Conservation (phyloP, 2,329 filamentous ascomycete genomes). For the Botrytis porri region DNA sequence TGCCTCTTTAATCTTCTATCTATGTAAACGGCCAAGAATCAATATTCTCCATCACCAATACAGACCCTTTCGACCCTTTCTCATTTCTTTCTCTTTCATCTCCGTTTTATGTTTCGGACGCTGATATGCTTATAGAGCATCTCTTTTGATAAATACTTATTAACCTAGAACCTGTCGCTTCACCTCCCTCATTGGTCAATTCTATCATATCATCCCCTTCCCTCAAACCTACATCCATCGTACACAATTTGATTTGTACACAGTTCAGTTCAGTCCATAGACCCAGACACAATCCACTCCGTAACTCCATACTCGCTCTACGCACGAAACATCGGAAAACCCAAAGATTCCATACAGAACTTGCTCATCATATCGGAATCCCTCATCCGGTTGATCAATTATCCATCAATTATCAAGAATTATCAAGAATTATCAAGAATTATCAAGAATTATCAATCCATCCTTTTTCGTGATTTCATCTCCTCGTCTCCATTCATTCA, state of each 20-base stretch:
- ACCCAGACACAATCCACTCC: too few relatives aligned
- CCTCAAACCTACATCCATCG: neutral
- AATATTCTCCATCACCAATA: neutral
- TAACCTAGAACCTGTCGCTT: neutral
- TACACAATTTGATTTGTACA: neutral
- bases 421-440: neutral
- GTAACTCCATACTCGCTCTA: neutral
- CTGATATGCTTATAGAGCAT: too few relatives aligned
- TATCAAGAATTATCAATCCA: neutral
- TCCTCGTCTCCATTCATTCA: neutral
- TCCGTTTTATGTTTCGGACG: neutral
- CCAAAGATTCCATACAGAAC: neutral
- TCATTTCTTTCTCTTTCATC: neutral
- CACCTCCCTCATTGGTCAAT: neutral
- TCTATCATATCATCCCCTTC: neutral
- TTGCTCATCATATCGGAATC: neutral
- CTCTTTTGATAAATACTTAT: too few relatives aligned
- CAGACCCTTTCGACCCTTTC: neutral
- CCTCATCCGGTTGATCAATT: neutral
- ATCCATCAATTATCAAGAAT: neutral
- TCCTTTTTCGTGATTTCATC: neutral
- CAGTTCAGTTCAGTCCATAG: neutral
- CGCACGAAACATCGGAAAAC: neutral
- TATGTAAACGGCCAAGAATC: neutral
- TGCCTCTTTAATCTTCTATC: neutral